These are phyloP conservation scores for Rosa lucieae DNA, from an alignment of 306 rosid genomes.

Conservation along the genomic window DNA sequence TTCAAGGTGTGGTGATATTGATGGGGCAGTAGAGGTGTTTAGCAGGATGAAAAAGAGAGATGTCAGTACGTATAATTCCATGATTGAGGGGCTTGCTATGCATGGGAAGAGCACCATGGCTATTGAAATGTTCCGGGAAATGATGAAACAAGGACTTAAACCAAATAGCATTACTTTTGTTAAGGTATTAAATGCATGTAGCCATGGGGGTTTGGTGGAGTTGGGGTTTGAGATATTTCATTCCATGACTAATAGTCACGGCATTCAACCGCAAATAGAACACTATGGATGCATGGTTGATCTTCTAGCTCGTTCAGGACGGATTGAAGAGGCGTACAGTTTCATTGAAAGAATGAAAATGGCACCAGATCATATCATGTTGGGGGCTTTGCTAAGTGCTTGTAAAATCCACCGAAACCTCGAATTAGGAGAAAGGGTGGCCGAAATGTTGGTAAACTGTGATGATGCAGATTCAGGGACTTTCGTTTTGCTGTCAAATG, in stretches of 20 bases:
- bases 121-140: slow-evolving; percentile 32
- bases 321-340: slow-evolving; percentile 41
- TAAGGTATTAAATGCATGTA: slow-evolving; percentile 45
- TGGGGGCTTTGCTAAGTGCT: slow-evolving; percentile 49
- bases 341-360: slow-evolving; percentile 31
- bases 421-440: slow-evolving; percentile 40
- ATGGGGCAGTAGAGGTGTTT: slow-evolving; percentile 28
- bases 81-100: slow-evolving; percentile 48
- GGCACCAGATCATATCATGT: slow-evolving; percentile 40
- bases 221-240: slow-evolving; percentile 42
- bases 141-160: slow-evolving; percentile 26
- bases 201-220: slow-evolving; percentile 55
- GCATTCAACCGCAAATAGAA: slow-evolving; percentile 40
- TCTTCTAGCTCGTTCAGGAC: slow-evolving; percentile 46
- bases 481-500: slow-evolving; percentile 41
- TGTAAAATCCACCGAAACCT: slow-evolving; percentile 43
- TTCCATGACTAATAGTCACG: slow-evolving; percentile 38
- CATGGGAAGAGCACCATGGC: slow-evolving; percentile 47
- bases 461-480: slow-evolving; percentile 42
- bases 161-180: slow-evolving; percentile 48
- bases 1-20: slow-evolving; percentile 48
- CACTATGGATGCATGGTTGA: slow-evolving; percentile 60
- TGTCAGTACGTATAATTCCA: slow-evolving; percentile 45
- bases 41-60: slow-evolving; percentile 33
- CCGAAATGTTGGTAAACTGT: slow-evolving; percentile 33